A percentile compares a stretch with the other conserved stretches of the same genome.
Evolutionary conservation across 2,329 filamentous ascomycete species (phyloP).

Genomic region (Thelonectria blattea): DNA sequence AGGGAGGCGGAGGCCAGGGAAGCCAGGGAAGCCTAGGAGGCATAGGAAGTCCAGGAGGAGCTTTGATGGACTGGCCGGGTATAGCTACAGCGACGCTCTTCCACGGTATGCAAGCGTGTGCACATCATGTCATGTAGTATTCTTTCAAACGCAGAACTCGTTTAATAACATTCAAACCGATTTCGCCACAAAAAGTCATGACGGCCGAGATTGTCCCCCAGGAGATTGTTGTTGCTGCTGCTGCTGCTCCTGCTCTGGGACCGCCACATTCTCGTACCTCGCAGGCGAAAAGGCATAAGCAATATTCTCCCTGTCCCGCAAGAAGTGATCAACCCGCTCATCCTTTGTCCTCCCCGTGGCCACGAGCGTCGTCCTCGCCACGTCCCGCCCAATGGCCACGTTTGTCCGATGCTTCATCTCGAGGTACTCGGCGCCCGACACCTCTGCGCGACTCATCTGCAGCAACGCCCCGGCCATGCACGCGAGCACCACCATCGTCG

Average conservation of each 20-base stretch:
- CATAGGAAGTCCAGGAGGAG: no score
- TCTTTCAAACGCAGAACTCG: no score
- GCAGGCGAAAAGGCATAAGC: slow-evolving; percentile 42
- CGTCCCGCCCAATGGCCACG: slow-evolving; percentile 66
- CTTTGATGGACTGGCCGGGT: no score
- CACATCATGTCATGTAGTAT: no score
- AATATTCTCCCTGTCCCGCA: slow-evolving; percentile 70
- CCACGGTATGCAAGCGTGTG: no score
- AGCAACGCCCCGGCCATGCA: slow-evolving; percentile 73
- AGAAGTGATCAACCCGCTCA: slow-evolving; percentile 76
- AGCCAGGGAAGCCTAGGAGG: no score
- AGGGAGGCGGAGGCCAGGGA: no score
- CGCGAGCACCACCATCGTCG: slow-evolving; percentile 69
- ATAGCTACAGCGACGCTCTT: no score
- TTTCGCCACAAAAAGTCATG: no score
- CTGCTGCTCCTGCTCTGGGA: slow-evolving; percentile 3
- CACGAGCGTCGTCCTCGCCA: slow-evolving; percentile 59
- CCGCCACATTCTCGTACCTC: slow-evolving; percentile 37
- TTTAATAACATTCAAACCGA: no score
- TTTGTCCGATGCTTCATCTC: slow-evolving; percentile 72
- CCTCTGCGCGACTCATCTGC: slow-evolving; percentile 73
- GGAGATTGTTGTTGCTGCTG: neutral
- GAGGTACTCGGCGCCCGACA: slow-evolving; percentile 65
- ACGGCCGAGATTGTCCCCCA: slow-evolving; percentile 6
- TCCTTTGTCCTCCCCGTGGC: slow-evolving; percentile 61